Evolutionary conservation across 192 early-diverging fungal genomes (phyloP).

Genomic region (Backusella westeae): DNA sequence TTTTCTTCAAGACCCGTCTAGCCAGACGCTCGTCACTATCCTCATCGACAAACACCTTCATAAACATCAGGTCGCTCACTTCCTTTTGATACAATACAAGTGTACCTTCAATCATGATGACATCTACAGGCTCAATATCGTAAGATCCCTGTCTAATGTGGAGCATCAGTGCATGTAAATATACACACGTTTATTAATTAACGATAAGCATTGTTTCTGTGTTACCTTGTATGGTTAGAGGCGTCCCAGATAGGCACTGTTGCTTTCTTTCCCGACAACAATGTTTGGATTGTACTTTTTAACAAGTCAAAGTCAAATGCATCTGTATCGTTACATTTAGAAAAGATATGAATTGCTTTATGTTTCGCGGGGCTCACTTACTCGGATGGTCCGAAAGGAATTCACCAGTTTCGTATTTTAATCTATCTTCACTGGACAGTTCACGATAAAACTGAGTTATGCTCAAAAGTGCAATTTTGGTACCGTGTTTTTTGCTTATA

Average conservation of each 20-base stretch:
- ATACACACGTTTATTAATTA: neutral
- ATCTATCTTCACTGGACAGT: constrained; percentile 51
- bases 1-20: constrained; percentile 38
- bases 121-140: constrained; percentile 49
- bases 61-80: constrained; percentile 66
- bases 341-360: neutral
- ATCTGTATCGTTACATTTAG: constrained; percentile 39
- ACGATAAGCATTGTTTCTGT: neutral
- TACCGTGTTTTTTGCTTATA: neutral
- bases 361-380: neutral
- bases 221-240: constrained; percentile 42
- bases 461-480: constrained; percentile 54
- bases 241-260: constrained; percentile 68
- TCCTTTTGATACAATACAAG: constrained; percentile 69
- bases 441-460: constrained; percentile 68
- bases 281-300: constrained; percentile 45
- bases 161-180: neutral
- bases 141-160: constrained; percentile 18
- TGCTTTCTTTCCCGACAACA: constrained; percentile 48
- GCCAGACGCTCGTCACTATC: constrained; percentile 78
- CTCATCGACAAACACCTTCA: constrained; percentile 85
- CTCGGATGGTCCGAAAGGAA: constrained; percentile 70
- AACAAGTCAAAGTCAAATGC: constrained; percentile 78
- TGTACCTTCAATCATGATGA: constrained; percentile 79
- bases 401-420: constrained; percentile 43